Percentiles rank a stretch among this genome's conserved stretches.
Evolutionary conservation across 169 alveolate species (phyloP).

Genomic region (Sarcocystis neurona): DNA sequence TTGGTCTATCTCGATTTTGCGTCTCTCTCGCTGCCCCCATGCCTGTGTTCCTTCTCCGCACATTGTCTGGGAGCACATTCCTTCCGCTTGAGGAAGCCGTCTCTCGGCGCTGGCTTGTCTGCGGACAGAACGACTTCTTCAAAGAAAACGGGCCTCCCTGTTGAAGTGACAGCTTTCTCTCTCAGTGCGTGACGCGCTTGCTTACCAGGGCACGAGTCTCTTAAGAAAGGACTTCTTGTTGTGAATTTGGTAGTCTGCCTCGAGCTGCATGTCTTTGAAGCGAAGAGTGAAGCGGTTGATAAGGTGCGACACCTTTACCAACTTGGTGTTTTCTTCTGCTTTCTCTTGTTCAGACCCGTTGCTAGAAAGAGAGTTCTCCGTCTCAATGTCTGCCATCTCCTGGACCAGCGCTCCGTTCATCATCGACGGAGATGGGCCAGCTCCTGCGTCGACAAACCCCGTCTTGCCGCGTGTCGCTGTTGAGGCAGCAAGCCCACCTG

Average conservation of each 20-base stretch:
- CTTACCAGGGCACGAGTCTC: slow-evolving; percentile 55
- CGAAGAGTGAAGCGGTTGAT: slow-evolving; percentile 55
- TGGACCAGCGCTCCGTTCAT: background rate
- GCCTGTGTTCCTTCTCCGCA: no score
- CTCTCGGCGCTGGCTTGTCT: no score
- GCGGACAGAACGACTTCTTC: no score
- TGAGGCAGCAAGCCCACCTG: no score
- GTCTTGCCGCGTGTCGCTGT: background rate
- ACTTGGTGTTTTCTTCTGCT: slow-evolving; percentile 6
- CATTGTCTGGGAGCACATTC: no score
- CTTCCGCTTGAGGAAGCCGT: no score
- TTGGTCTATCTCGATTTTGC: no score
- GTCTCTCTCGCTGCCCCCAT: no score
- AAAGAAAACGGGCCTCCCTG: no score
- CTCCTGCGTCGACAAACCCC: background rate
- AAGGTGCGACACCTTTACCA: slow-evolving; percentile 53
- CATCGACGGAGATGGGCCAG: slow-evolving; percentile 5
- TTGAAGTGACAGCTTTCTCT: no score
- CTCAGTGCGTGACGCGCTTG: no score
- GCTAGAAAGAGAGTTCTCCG: slow-evolving; percentile 20
- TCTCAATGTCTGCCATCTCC: slow-evolving; percentile 3
- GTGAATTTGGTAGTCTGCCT: slow-evolving; percentile 56
- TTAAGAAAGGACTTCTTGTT: slow-evolving; percentile 58
- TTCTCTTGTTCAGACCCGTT: slow-evolving; percentile 22
- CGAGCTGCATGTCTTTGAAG: slow-evolving; percentile 62